Evolutionary conservation across 2,329 filamentous ascomycete species (phyloP), one percentile per base, ranked within the genome.

Genomic region (Aureobasidium vineae): DNA sequence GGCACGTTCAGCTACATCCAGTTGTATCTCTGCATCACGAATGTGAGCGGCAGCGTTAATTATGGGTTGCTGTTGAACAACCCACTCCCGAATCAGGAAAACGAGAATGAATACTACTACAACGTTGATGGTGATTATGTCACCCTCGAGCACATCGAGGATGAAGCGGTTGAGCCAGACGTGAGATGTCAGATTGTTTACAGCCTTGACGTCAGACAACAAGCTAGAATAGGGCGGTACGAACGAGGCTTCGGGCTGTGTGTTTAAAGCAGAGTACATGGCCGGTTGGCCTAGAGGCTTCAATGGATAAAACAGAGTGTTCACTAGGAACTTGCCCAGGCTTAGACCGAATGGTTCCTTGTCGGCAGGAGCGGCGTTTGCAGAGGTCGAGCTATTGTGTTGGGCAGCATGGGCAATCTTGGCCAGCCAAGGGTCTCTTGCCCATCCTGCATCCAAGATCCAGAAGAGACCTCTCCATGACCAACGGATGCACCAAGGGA

Each of bases 81-180:
- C 95, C 85, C 97, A 99, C 79, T 99, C 95, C 54, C 96, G 84
- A 54, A 99, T 97, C 4, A 99, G 80, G 71, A 99, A 99, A 49
- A 99, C 88, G n/a, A 99, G 81, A 67, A 99, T 97, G 77, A 98
- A 99, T 67, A 90, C 92, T 52, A 97, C 85, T 8, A 99, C 94
- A 60, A 98, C 91, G 13, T 96, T 80, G 6, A 97, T 80, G 0
- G 94, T 99, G 71, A 99, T 97, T 56, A 98, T 86, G 74, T 97
- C 93, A 4, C 95, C 95, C 79, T 99, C 95, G 3, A 97, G 80
- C 0, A 94, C 86, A 71, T 92, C 89, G 63, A 98, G 88, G 19
- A 97, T 79, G 61, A 90, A 84, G 56, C 89, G 87, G 76, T 98
- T 98, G 67, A 96, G 74, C 16, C 85, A 82, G 1, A 89, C 83